Evolutionary conservation across 2,329 filamentous ascomycete genomes (phyloP).

Genomic region (Graphilbum fragrans): DNA sequence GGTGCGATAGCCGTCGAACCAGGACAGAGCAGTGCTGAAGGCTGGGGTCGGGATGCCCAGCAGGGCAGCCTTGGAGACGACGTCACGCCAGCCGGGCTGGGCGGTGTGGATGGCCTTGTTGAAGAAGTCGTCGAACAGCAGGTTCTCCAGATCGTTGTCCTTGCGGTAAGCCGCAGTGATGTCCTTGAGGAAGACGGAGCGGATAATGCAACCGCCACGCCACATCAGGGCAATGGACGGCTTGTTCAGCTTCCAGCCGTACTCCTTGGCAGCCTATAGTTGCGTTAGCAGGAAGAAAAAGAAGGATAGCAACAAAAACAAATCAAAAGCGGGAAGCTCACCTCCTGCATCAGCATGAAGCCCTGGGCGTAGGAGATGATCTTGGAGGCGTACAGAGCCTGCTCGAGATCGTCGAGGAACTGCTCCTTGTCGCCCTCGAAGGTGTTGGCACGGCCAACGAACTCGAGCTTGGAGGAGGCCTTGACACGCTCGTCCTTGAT

Average conservation of each 20-base stretch:
- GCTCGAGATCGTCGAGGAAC: conserved; percentile 95
- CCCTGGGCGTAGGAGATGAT: conserved; percentile 99
- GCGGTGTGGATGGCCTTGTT: conserved; percentile 97
- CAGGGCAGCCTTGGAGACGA: conserved; percentile 81
- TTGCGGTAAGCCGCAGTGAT: conserved; percentile 95
- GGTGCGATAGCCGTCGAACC: conserved; percentile 98
- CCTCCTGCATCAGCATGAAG: conserved; percentile 99
- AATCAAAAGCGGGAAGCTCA: conserved; percentile 31
- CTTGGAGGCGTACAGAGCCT: conserved; percentile 98
- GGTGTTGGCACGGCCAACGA: conserved; percentile 58
- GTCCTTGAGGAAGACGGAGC: conserved; percentile 99
- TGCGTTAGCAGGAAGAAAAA: conserved; percentile 5
- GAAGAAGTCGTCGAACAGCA: conserved; percentile 99
- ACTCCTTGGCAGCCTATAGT: conserved; percentile 78
- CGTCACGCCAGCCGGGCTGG: conserved; percentile 83
- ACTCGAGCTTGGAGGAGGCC: conserved; percentile 66
- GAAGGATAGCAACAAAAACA: conserved; percentile 12
- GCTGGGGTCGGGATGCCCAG: conserved; percentile 93
- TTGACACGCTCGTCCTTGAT: conserved; percentile 87
- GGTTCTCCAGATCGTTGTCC: conserved; percentile 90
- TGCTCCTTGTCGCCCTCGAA: conserved; percentile 86
- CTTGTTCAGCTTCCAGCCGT: conserved; percentile 99
- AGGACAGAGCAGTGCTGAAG: conserved; percentile 93
- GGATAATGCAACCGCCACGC: conserved; percentile 99
- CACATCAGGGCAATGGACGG: conserved; percentile 99